Base-by-base conservation (phyloP, 768 basidiomycete genomes). In the Leccinum fibrillosum region DNA sequence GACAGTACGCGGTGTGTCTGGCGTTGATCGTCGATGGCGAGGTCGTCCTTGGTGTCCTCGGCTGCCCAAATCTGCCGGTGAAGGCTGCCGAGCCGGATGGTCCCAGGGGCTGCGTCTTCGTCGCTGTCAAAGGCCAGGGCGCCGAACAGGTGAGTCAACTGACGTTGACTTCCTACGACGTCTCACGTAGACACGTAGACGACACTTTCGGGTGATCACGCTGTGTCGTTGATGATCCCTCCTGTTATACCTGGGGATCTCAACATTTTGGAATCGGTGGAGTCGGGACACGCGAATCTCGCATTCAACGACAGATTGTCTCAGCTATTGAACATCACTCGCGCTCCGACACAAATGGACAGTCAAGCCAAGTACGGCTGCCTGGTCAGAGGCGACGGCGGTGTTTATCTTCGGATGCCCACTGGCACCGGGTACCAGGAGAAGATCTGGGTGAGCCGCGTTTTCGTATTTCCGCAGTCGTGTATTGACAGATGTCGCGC, bases 311-410 rank as follows among this genome's bases (percentile, higher is more conserved):
- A 84, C 34, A 80, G 79, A 21, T 88, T 98, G 35, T 85, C 90
- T 0, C 67, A 80, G 32, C 64, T 86, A 5, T 77, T 98, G 26
- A 81, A 81, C 2, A 81, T 97, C 55, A 84, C 85, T 17, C 76
- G 81, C 2, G 69, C 80, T 0, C 86, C 90, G 11, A 78, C 86
- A 15, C 80, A 92, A 17, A 97, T 98, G 94, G 96, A 98, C 71
- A 92, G 89, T 69, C 95, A 98, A 72, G 94, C 94, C 2, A 99
- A 98, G 75, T 98, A 98, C 64, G 85, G 88, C 30, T 86, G 87
- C 66, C 82, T 98, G 13, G 85, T 86, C 6, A 77, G 95, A 44
- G 94, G 95, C 0, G 90, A 96, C 55, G 94, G 94, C 1, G 87
- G 86, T 1, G 82, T 84, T 35, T 96, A 94, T 69, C 75, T 93